A percentile compares a stretch with the other conserved stretches of the same genome.
Conservation (phyloP, 2,329 filamentous ascomycete genomes). For the Penicillium sp. region DNA sequence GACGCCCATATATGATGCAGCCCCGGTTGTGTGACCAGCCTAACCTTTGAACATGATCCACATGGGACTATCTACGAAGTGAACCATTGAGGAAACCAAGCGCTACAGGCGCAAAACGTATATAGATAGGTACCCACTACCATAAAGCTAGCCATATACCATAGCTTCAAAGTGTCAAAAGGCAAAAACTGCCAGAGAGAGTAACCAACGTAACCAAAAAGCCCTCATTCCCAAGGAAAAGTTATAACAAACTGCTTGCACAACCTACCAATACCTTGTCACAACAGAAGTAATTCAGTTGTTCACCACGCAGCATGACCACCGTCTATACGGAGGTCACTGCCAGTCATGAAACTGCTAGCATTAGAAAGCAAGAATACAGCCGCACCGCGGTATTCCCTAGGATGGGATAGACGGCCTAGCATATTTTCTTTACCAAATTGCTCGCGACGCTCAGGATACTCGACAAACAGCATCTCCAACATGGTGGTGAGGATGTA, state of each 20-base stretch:
- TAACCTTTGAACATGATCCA: no score
- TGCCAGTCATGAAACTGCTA: slow-evolving; percentile 11
- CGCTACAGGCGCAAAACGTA: not conserved
- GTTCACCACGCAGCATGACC: slow-evolving; percentile 9
- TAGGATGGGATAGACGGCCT: not conserved
- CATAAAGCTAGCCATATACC: not conserved
- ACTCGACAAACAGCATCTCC: not conserved
- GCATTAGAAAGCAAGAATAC: slow-evolving; percentile 8
- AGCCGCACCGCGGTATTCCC: slow-evolving; percentile 5
- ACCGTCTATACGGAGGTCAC: slow-evolving; percentile 10
- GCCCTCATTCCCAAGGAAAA: no score
- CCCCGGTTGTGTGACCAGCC: no score
- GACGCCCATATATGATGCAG: no score
- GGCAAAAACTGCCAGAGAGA: not conserved
- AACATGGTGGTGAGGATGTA: slow-evolving; percentile 3
- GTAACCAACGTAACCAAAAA: no score
- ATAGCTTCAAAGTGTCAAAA: not conserved
- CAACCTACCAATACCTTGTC: not conserved
- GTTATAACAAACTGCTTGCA: not conserved
- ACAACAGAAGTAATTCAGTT: not conserved
- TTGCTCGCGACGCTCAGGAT: not conserved
- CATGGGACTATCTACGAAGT: not conserved
- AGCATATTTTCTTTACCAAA: slow-evolving; percentile 5
- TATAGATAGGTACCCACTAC: not conserved
- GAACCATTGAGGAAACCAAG: not conserved